Percentiles rank a stretch among this genome's conserved stretches.
Evolutionary conservation across 495 filamentous ascomycete species (phyloP).

Genomic region (Tuber microsphaerosporum): DNA sequence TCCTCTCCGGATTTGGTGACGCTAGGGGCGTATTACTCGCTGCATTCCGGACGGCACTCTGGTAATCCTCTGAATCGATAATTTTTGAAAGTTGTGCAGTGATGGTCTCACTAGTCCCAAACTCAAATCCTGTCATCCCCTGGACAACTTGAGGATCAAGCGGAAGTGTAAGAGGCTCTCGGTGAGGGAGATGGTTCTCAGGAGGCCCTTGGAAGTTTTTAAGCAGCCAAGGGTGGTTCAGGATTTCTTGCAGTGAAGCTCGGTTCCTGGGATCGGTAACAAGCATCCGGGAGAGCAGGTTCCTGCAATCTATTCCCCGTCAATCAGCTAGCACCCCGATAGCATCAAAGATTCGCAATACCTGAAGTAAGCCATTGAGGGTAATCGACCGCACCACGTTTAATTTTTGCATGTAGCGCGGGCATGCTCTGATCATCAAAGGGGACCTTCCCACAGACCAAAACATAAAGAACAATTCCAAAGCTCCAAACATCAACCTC

Average conservation of each 20-base stretch:
- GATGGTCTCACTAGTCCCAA: constrained; percentile 79
- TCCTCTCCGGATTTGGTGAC: constrained; percentile 67
- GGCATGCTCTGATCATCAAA: constrained; percentile 99
- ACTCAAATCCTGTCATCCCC: constrained; percentile 98
- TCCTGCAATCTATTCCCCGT: constrained; percentile 66
- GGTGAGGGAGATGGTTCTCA: constrained; percentile 78
- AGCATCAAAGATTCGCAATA: constrained; percentile 41
- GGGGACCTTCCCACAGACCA: constrained; percentile 96
- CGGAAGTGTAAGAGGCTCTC: constrained; percentile 78
- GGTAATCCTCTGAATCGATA: constrained; percentile 86
- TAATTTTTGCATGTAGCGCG: constrained; percentile 96
- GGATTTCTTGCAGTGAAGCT: constrained; percentile 81
- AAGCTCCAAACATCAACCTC: constrained; percentile 99
- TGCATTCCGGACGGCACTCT: constrained; percentile 60
- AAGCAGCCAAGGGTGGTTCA: constrained; percentile 94
- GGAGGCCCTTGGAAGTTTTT: constrained; percentile 82
- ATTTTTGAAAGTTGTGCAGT: constrained; percentile 70
- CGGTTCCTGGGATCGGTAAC: constrained; percentile 87
- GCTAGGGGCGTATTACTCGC: constrained; percentile 59
- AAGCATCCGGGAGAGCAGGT: constrained; percentile 91
- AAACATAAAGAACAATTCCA: constrained; percentile 95
- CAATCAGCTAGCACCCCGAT: constrained; percentile 8
- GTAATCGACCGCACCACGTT: constrained; percentile 93
- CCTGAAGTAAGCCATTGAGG: constrained; percentile 84
- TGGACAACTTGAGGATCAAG: constrained; percentile 75